Conservation (phyloP, 495 filamentous ascomycete species). For the Xylaria intraflava region DNA sequence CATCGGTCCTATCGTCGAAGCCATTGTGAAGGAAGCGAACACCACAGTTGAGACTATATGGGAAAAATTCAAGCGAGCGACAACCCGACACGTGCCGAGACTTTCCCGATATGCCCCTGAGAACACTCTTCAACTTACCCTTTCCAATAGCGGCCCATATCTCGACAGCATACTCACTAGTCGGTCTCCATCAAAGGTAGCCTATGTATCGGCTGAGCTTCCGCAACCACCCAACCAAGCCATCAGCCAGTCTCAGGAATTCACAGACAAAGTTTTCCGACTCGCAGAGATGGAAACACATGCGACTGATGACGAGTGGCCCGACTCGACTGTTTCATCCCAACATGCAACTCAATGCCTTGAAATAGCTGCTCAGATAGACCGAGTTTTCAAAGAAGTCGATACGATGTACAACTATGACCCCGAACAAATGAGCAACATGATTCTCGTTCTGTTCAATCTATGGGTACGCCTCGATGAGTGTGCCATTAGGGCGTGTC, state of each 20-base stretch:
- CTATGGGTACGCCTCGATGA: conserved; percentile 40
- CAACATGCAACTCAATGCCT: conserved; percentile 22
- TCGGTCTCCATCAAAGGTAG: not conserved
- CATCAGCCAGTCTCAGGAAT: conserved; percentile 11
- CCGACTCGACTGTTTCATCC: not conserved
- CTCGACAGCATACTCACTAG: conserved; percentile 20
- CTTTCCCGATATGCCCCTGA: conserved; percentile 34
- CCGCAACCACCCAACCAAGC: conserved; percentile 17
- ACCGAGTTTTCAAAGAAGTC: conserved; percentile 26
- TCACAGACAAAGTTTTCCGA: conserved; percentile 15
- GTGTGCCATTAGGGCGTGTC: conserved; percentile 23
- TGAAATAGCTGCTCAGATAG: conserved; percentile 32
- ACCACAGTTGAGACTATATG: conserved; percentile 14
- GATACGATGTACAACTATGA: conserved; percentile 18
- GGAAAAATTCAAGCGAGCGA: conserved; percentile 21
- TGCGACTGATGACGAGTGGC: not conserved
- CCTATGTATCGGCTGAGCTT: conserved; percentile 4
- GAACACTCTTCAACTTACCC: conserved; percentile 27
- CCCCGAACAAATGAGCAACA: conserved; percentile 37
- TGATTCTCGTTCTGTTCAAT: conserved; percentile 38
- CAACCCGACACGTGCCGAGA: conserved; percentile 29
- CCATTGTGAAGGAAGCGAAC: not conserved
- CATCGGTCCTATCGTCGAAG: not conserved
- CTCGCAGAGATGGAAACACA: conserved; percentile 12
- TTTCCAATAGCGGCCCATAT: conserved; percentile 41